Conservation (phyloP, 1,139 yeast species). For the Maudiozyma humilis region DNA sequence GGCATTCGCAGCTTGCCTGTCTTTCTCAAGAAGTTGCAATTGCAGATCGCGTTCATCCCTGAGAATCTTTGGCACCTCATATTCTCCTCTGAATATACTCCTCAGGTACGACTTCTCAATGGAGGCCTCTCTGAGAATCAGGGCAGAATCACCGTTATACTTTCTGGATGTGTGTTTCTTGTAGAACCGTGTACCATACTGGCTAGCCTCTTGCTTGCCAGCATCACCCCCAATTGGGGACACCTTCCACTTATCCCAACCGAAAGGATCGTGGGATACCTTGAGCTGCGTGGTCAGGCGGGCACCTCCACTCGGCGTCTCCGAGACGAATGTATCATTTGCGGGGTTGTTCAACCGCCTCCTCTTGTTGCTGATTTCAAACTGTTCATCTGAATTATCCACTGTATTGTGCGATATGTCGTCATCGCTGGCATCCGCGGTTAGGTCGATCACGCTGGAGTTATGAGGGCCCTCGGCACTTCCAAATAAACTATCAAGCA, state of each 20-base stretch:
- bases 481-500: neutral
- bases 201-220: neutral
- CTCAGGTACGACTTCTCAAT: slow-evolving; percentile 31
- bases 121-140: slow-evolving; percentile 13
- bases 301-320: neutral
- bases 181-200: slow-evolving; percentile 27
- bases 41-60: slow-evolving; percentile 26
- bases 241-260: slow-evolving; percentile 24
- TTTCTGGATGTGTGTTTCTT: slow-evolving; percentile 14
- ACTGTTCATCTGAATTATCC: neutral
- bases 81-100: slow-evolving; percentile 32
- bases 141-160: slow-evolving; percentile 12
- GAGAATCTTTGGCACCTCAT: slow-evolving; percentile 26
- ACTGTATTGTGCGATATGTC: neutral
- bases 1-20: slow-evolving; percentile 9
- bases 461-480: neutral
- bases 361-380: neutral
- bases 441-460: neutral
- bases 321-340: neutral
- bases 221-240: slow-evolving; percentile 9
- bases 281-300: slow-evolving; percentile 2
- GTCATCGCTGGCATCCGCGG: neutral
- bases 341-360: slow-evolving; percentile 7
- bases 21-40: slow-evolving; percentile 18
- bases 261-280: slow-evolving; percentile 25